These are phyloP conservation scores for Hericium alpestre DNA, from an alignment of 768 basidiomycete genomes.

Conservation along the genomic window DNA sequence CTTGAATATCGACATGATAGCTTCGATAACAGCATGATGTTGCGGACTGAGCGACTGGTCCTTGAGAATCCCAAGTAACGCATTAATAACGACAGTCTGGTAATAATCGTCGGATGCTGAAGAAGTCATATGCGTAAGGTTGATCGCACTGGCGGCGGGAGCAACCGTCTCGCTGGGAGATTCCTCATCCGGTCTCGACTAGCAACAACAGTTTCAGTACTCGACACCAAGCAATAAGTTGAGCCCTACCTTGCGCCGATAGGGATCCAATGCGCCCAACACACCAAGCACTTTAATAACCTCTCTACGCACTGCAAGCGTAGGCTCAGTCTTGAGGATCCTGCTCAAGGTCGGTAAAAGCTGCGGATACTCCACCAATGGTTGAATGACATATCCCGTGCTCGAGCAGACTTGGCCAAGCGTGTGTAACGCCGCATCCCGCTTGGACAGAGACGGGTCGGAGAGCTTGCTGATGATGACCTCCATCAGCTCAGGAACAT, in stretches of 20 bases:
- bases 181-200: slow-evolving; percentile 59
- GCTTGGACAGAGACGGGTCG: slow-evolving; percentile 81
- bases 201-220: slow-evolving; percentile 1
- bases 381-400: slow-evolving; percentile 88
- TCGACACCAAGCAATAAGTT: not conserved
- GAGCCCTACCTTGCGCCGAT: slow-evolving; percentile 70
- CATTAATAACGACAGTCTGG: slow-evolving; percentile 88
- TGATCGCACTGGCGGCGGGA: slow-evolving; percentile 53
- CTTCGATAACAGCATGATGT: slow-evolving; percentile 91
- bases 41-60: slow-evolving; percentile 80
- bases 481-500: slow-evolving; percentile 81
- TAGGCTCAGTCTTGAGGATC: slow-evolving; percentile 75
- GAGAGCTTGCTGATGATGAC: slow-evolving; percentile 81
- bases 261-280: slow-evolving; percentile 92
- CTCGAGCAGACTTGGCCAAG: slow-evolving; percentile 93
- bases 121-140: slow-evolving; percentile 49
- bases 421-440: slow-evolving; percentile 89
- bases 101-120: slow-evolving; percentile 89
- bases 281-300: slow-evolving; percentile 93
- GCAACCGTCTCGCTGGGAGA: slow-evolving; percentile 33
- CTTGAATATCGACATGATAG: slow-evolving; percentile 98
- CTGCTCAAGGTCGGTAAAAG: slow-evolving; percentile 77
- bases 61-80: slow-evolving; percentile 76
- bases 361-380: slow-evolving; percentile 84
- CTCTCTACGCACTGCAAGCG: slow-evolving; percentile 64